These are phyloP conservation scores for Sclerotinia trifoliorum DNA, from an alignment of 2,329 filamentous ascomycete species.

Conservation along the genomic window DNA sequence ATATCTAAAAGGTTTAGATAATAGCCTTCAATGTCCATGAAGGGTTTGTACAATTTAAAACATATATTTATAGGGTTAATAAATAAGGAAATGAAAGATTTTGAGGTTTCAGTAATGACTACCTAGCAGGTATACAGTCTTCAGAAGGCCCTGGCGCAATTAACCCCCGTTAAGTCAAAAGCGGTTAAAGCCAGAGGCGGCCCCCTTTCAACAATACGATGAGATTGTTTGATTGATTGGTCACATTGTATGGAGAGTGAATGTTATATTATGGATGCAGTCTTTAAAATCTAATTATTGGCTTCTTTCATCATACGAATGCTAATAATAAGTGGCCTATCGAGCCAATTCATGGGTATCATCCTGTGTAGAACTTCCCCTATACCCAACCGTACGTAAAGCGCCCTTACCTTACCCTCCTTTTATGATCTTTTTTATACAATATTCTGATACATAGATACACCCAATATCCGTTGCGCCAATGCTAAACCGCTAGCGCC, in stretches of 20 bases:
- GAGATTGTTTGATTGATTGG: not conserved
- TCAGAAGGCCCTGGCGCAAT: not conserved
- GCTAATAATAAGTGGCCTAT: constrained; percentile 6
- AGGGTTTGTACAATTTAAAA: too few relatives aligned
- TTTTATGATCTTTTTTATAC: constrained; percentile 29
- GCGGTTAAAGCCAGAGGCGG: not conserved
- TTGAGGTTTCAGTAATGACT: not conserved
- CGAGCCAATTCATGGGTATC: constrained; percentile 33
- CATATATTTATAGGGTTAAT: too few relatives aligned
- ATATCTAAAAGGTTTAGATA: too few relatives aligned
- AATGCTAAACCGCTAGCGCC: constrained; percentile 25
- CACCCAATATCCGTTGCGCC: constrained; percentile 26
- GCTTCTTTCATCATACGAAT: not conserved
- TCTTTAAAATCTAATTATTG: not conserved
- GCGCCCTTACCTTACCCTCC: constrained; percentile 26
- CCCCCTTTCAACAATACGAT: too few relatives aligned
- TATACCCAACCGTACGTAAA: constrained; percentile 24
- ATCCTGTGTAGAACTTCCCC: constrained; percentile 29
- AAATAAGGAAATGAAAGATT: not conserved
- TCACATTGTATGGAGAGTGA: not conserved
- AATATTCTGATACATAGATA: constrained; percentile 28
- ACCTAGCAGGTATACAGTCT: not conserved
- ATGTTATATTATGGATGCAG: not conserved
- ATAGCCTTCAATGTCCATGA: too few relatives aligned
- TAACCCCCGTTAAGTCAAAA: not conserved